Evolutionary conservation across 78 protist species (phyloP).

Genomic region (Cavenderia fasciculata): DNA sequence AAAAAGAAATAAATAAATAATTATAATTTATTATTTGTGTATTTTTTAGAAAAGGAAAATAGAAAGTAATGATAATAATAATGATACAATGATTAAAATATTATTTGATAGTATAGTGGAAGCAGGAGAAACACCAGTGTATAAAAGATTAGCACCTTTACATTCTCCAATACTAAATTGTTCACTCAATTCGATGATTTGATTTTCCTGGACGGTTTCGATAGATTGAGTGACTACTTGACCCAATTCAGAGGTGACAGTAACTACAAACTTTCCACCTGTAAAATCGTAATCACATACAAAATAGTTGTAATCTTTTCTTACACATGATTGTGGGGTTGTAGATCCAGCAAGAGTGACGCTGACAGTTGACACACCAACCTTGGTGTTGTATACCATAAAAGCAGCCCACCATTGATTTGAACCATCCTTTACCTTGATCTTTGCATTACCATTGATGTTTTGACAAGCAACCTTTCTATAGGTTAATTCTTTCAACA

Average conservation of each 20-base stretch:
- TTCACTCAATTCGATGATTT: too few relatives aligned
- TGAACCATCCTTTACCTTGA: conserved; percentile 32
- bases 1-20: too few relatives aligned
- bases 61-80: too few relatives aligned
- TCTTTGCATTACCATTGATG: not conserved
- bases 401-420: conserved; percentile 21
- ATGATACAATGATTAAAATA: too few relatives aligned
- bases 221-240: too few relatives aligned
- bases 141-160: too few relatives aligned
- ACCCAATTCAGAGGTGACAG: conserved; percentile 5
- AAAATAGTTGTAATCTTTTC: conserved; percentile 24
- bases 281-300: not conserved
- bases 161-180: too few relatives aligned
- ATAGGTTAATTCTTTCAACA: not conserved
- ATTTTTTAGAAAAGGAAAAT: too few relatives aligned
- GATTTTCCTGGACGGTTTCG: too few relatives aligned
- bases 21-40: too few relatives aligned
- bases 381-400: conserved; percentile 3
- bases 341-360: not conserved
- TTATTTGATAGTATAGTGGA: too few relatives aligned
- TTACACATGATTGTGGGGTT: not conserved
- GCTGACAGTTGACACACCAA: not conserved
- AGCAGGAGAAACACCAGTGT: too few relatives aligned
- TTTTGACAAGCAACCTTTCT: conserved; percentile 20
- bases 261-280: not conserved